These are phyloP conservation scores for Aspergillus egyptiacus DNA, from an alignment of 495 filamentous ascomycete genomes.

Conservation along the genomic window DNA sequence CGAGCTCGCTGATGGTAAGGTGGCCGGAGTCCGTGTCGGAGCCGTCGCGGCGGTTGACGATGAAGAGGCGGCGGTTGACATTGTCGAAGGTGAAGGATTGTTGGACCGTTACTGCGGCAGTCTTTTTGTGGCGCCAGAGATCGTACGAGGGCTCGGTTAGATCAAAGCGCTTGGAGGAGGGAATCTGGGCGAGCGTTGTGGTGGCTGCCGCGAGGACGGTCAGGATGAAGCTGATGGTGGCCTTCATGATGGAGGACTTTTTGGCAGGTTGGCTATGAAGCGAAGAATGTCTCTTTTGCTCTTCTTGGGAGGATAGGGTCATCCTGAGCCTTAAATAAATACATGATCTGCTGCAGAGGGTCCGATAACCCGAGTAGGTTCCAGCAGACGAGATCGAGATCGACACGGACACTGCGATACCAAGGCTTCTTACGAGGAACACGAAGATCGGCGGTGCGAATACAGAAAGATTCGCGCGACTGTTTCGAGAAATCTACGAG, in stretches of 20 bases:
- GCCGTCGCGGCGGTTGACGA: constrained; percentile 13
- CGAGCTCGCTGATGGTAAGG: constrained; percentile 20
- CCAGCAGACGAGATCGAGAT: too few species aligned
- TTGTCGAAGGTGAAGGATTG: constrained; percentile 23
- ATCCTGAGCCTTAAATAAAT: neutral
- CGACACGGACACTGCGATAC: neutral
- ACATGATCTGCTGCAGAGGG: too few species aligned
- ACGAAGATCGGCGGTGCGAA: neutral
- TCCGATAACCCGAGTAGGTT: too few species aligned
- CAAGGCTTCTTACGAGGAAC: neutral
- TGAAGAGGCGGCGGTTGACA: constrained; percentile 18
- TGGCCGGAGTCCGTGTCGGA: constrained; percentile 12
- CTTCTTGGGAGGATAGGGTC: neutral
- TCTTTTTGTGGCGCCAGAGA: constrained; percentile 12
- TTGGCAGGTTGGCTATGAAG: neutral
- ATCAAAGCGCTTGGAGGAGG: constrained; percentile 15
- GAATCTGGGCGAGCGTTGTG: neutral
- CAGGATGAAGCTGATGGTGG: neutral
- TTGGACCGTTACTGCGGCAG: constrained; percentile 17
- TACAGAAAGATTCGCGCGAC: neutral
- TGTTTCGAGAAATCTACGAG: too few species aligned
- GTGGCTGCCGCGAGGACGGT: neutral
- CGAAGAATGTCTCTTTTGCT: neutral
- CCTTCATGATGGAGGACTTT: neutral
- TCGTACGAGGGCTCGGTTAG: constrained; percentile 16